Evolutionary conservation across 495 filamentous ascomycete genomes (phyloP).

Genomic region (Daldinia vernicosa): DNA sequence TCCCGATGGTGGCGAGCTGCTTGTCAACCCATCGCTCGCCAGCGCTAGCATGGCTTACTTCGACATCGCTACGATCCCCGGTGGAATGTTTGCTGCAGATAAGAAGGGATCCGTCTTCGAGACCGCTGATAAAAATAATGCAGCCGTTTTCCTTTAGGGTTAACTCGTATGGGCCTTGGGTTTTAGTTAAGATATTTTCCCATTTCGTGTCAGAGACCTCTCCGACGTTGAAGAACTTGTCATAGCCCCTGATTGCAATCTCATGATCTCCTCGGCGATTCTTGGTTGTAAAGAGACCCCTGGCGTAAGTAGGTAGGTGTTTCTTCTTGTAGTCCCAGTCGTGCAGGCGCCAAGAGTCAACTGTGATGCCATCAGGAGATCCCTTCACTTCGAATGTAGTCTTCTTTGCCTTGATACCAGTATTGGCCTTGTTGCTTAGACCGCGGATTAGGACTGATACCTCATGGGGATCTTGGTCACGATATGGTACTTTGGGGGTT

Average conservation of each 20-base stretch:
- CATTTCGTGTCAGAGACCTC: slow-evolving; percentile 83
- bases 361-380: slow-evolving; percentile 64
- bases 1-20: slow-evolving; percentile 78
- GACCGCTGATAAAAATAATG: slow-evolving; percentile 94
- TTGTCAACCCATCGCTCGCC: slow-evolving; percentile 87
- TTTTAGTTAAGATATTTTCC: slow-evolving; percentile 78
- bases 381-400: slow-evolving; percentile 70
- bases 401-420: slow-evolving; percentile 74
- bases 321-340: slow-evolving; percentile 94
- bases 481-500: slow-evolving; percentile 59
- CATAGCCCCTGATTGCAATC: slow-evolving; percentile 89
- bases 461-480: slow-evolving; percentile 70
- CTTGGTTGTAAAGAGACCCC: slow-evolving; percentile 87
- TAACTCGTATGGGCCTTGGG: slow-evolving; percentile 90
- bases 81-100: slow-evolving; percentile 99
- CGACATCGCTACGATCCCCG: slow-evolving; percentile 71
- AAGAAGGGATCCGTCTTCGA: slow-evolving; percentile 85
- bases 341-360: slow-evolving; percentile 91
- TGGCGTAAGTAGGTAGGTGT: slow-evolving; percentile 86
- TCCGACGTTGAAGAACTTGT: slow-evolving; percentile 96
- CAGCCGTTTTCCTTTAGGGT: slow-evolving; percentile 98
- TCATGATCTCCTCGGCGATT: slow-evolving; percentile 69
- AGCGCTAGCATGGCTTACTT: slow-evolving; percentile 80
- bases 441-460: slow-evolving; percentile 65
- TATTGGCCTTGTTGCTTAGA: slow-evolving; percentile 62